A percentile compares a stretch with the other conserved stretches of the same genome.
Conservation (phyloP, 2,329 filamentous ascomycete species). For the Alternaria novae-zelandiae region DNA sequence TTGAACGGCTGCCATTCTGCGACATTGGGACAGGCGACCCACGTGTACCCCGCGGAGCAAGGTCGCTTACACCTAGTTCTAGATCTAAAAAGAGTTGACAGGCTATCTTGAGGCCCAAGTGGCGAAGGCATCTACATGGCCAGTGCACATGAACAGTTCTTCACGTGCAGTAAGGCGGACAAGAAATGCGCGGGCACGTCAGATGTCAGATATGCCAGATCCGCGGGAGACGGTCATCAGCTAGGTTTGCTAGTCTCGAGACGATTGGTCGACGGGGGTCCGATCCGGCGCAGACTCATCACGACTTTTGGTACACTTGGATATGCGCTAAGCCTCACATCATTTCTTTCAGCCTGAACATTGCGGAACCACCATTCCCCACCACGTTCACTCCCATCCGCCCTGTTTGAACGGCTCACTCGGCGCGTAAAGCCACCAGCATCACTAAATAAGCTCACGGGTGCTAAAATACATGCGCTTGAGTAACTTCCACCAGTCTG, state of each 20-base stretch:
- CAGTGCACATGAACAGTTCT: constrained; percentile 3
- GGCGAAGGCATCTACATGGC: constrained; percentile 1
- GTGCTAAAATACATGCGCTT: not conserved
- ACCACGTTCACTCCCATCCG: not conserved
- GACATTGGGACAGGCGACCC: not conserved
- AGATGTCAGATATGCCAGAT: constrained; percentile 9
- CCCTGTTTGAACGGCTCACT: not conserved
- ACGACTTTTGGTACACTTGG: not conserved
- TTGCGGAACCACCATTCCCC: not conserved
- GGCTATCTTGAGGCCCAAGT: constrained; percentile 6
- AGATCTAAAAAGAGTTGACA: not conserved
- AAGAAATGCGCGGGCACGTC: constrained; percentile 1
- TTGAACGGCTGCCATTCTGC: not conserved
- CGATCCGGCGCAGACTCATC: not conserved
- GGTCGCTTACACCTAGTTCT: not conserved
- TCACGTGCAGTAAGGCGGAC: not conserved
- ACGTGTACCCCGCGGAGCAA: not conserved
- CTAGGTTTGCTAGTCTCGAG: not conserved
- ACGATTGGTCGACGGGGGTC: not conserved
- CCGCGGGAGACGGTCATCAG: constrained; percentile 3
- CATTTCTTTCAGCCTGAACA: not conserved
- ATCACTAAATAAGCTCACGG: not conserved
- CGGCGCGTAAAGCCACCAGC: not conserved
- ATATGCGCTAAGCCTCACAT: not conserved
- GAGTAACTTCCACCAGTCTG: not conserved